Evolutionary conservation across 805 yeast genomes (phyloP), one percentile per base, ranked within the genome.

Genomic region (Ogataea pilisensis): DNA sequence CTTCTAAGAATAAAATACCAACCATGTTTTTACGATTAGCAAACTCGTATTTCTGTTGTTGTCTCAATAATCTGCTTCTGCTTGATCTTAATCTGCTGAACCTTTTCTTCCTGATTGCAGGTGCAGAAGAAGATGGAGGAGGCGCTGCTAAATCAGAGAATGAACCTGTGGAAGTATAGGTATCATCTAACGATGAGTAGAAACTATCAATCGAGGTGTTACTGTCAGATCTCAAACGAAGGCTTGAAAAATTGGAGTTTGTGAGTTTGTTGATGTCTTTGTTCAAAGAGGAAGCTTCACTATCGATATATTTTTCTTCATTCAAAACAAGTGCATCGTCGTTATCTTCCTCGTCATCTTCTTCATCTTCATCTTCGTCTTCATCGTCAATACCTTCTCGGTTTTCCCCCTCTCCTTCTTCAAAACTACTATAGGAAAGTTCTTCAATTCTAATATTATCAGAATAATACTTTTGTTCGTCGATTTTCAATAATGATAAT

Each of bases 1-100:
- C 76, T 47, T 90, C 95, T 27, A 91, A 56, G 51, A 84, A 86
- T 4, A 85, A 61, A 7, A 90, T 84, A 2, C 98, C 99, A 22
- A 64, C 57, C 8, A 75, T 71, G 18, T 65, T 61, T 29, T 70
- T 53, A 36, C 61, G 61, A 24, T 64, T 52, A 4, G 55, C 37
- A 9, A 76, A 53, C 31, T 67, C 65, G 45, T 72, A 75, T 16
- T 18, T 35, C n/a, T 40, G 38, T 11, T 4, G 31, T 14, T 18
- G 8, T 2, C 19, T n/a, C n/a, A 11, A 9, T 9, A 25, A 5
- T 16, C 34, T 38, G 3, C 27, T 8, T 17, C 35, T 40, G 12
- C 31, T 38, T 8, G 45, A 17, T 26, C 50, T 43, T 13, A 53
- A 30, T 34, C 39, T 45, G 3, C 37, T 34, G 21, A 47, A 49